These are phyloP conservation scores for Scytalidium lignicola DNA, from an alignment of 2,329 filamentous ascomycete species.

Conservation along the genomic window DNA sequence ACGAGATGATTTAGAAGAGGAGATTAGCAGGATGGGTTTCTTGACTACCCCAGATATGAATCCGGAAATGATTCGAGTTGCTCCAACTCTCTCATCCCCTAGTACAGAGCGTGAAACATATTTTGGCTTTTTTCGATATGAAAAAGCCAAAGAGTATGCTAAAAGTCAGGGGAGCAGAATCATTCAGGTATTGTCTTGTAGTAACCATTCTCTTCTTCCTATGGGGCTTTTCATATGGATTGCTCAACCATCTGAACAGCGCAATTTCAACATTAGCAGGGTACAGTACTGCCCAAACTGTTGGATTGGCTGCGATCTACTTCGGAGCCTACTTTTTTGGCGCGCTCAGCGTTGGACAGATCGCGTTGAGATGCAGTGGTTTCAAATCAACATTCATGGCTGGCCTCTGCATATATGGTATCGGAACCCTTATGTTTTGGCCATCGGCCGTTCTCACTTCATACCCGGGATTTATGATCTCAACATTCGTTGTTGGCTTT, in stretches of 20 bases:
- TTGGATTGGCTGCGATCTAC: conserved; percentile 66
- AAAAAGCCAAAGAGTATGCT: conserved; percentile 65
- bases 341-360: conserved; percentile 63
- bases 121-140: conserved; percentile 75
- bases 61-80: background rate
- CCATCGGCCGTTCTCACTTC: conserved; percentile 69
- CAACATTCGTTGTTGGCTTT: conserved; percentile 69
- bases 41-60: conserved; percentile 17
- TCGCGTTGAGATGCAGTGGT: conserved; percentile 64
- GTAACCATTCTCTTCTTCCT: conserved; percentile 81
- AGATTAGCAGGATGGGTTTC: conserved; percentile 24
- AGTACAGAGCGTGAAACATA: conserved; percentile 42
- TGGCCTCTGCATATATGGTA: conserved; percentile 68
- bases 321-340: conserved; percentile 69
- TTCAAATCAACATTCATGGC: conserved; percentile 79
- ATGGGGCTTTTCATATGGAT: conserved; percentile 87
- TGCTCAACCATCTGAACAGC: conserved; percentile 75
- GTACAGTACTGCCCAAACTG: conserved; percentile 50
- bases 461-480: conserved; percentile 73
- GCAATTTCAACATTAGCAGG: conserved; percentile 60
- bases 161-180: conserved; percentile 56
- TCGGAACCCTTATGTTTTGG: conserved; percentile 82
- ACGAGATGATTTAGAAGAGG: conserved; percentile 9
- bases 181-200: conserved; percentile 65
- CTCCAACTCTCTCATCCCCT: background rate